Evolutionary conservation across 1,284 basidiomycete species (phyloP), one percentile per base, ranked within the genome.

Genomic region (Kwoniella shivajii): DNA sequence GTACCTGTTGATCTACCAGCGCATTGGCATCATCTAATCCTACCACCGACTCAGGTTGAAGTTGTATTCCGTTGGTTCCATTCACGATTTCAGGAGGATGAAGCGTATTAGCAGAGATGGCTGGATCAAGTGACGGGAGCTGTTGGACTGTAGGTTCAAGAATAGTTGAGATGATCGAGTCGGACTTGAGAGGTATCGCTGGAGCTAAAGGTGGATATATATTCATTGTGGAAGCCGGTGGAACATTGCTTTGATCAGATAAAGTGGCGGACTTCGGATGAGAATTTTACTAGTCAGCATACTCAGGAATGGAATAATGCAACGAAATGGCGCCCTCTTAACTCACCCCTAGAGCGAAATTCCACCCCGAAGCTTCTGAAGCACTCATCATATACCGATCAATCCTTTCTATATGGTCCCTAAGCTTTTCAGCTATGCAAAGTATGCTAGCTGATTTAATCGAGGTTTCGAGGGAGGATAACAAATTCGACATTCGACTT

Each of bases 351-450:
- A 41, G 30, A 26, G 33, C 20, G 34, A 41, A 52, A 65, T 65
- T 38, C 55, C 43, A 10, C 68, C 69, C 22, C n/a, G 36, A 31
- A 24, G 38, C 44, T 45, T 59, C 53, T 6, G 57, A 48, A 9
- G 74, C 73, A 9, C 65, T 61, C 2, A 66, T 64, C 74, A 78
- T 78, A 51, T 72, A 75, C 33, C 60, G 60, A 54, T 78, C 76
- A 53, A 76, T 77, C 30, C 74, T 59, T 20, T 64, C 63, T 29
- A 78, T 71, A 51, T 78, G 76, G 20, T 69, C 66, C 14, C 66
- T 53, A 6, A 78, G 57, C 39, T 66, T 65, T 9, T 63, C 64
- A 26, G 71, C 69, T 31, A 74, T 74, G 26, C 45, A 47, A 0
- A 47, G 16, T 16, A 69, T 71, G 4, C 64, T 64, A 2, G 63